Evolutionary conservation across 148 eudicot species (phyloP).

Genomic region (Chenopodium formosanum): DNA sequence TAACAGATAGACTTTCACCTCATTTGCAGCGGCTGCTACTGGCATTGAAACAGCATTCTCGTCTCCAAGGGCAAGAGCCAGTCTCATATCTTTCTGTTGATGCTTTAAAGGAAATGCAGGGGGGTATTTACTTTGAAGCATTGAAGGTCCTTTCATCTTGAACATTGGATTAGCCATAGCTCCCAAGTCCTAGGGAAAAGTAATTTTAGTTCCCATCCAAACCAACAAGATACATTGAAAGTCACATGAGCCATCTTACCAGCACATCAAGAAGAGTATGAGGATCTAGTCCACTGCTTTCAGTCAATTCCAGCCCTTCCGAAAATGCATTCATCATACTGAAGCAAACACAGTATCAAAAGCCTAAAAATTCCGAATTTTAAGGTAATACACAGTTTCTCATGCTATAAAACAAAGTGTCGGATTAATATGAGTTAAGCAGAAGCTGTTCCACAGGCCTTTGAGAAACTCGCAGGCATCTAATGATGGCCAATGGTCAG

Average conservation of each 20-base stretch:
- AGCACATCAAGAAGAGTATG: conserved; percentile 80
- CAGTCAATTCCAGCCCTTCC: conserved; percentile 86
- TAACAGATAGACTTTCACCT: conserved; percentile 42
- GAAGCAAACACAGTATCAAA: conserved; percentile 17
- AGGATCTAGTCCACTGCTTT: conserved; percentile 76
- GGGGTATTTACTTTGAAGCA: conserved; percentile 66
- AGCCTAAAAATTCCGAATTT: not conserved
- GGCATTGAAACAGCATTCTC: conserved; percentile 90
- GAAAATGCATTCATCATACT: conserved; percentile 99
- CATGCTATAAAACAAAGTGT: not conserved
- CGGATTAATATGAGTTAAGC: not conserved
- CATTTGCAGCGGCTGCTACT: conserved; percentile 93
- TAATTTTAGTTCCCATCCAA: conserved; percentile 15
- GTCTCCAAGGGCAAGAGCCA: conserved; percentile 97
- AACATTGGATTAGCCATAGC: conserved; percentile 96
- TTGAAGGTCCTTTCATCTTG: conserved; percentile 91
- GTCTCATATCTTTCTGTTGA: conserved; percentile 98
- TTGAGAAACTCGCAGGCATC: not conserved
- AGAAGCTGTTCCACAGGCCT: not conserved
- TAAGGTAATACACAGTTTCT: not conserved
- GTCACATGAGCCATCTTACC: conserved; percentile 46
- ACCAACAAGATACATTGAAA: not conserved
- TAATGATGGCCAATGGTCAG: not conserved
- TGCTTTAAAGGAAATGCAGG: conserved; percentile 98
- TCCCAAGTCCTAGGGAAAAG: conserved; percentile 70